These are phyloP conservation scores for Xenoacremonium recifei DNA, from an alignment of 2,329 filamentous ascomycete genomes.

Conservation along the genomic window DNA sequence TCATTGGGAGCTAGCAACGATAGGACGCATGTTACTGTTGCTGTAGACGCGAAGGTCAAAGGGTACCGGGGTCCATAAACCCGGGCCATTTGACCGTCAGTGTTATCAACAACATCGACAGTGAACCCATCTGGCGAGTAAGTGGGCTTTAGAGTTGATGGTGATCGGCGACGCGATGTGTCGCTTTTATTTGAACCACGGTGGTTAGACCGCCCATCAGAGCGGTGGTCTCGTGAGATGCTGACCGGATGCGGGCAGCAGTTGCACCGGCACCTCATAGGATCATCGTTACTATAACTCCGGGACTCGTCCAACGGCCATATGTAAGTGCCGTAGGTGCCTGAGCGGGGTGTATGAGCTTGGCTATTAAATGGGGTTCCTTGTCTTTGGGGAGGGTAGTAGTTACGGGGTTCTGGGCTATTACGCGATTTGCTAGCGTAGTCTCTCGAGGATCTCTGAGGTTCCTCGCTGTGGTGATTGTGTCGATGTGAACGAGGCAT, in stretches of 20 bases:
- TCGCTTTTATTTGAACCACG: no score
- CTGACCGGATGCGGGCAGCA: constrained; percentile 23
- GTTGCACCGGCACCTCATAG: constrained; percentile 19
- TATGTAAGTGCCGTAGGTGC: constrained; percentile 22
- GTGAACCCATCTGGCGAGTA: not conserved
- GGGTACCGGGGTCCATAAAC: constrained; percentile 16
- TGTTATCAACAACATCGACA: constrained; percentile 22
- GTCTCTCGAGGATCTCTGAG: constrained; percentile 4
- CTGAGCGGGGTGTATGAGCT: not conserved
- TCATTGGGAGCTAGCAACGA: constrained; percentile 23
- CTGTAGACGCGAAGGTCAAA: constrained; percentile 16
- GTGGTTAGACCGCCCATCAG: no score
- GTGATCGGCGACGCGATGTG: constrained; percentile 2
- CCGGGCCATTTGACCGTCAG: constrained; percentile 9
- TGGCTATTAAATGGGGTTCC: not conserved
- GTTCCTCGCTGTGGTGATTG: constrained; percentile 6
- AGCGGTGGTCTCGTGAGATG: constrained; percentile 9
- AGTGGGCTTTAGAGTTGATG: not conserved
- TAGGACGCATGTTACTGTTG: constrained; percentile 17
- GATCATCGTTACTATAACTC: constrained; percentile 18
- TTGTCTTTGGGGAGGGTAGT: not conserved
- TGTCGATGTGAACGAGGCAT: constrained; percentile 15
- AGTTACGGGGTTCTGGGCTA: not conserved
- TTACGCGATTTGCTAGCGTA: no score
- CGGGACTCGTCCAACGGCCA: constrained; percentile 11